Percentiles rank a stretch among this genome's conserved stretches.
phyloP scores from a whole-genome alignment of 306 rosid species.

The Citrullus amarus region DNA sequence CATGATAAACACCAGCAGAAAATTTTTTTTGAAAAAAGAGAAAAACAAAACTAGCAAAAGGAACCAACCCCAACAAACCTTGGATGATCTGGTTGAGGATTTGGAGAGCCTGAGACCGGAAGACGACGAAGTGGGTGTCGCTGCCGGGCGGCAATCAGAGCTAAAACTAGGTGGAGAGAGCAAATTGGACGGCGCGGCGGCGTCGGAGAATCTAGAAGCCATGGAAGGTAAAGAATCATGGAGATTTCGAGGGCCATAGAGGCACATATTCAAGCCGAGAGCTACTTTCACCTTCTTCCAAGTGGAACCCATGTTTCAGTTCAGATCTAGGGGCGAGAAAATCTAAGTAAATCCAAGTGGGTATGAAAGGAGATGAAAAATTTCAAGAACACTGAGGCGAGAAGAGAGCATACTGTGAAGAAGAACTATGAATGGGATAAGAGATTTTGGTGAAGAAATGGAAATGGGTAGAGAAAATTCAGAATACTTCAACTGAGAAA shows the following conservation, averaged over 20 bases:
- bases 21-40: background rate
- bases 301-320: background rate
- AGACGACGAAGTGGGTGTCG: background rate
- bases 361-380: background rate
- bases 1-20: background rate
- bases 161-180: background rate
- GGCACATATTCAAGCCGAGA: conserved; percentile 11
- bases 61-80: conserved; percentile 4
- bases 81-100: background rate
- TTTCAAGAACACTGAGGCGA: background rate
- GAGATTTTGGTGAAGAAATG: background rate
- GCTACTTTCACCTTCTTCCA: conserved; percentile 13
- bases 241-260: conserved; percentile 3
- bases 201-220: conserved; percentile 9
- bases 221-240: conserved; percentile 3
- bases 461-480: background rate
- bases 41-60: background rate
- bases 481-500: background rate
- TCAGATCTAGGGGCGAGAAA: background rate
- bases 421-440: background rate
- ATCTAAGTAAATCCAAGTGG: conserved; percentile 2
- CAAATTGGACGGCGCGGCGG: background rate
- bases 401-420: background rate
- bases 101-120: conserved; percentile 2
- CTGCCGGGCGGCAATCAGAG: background rate